Evolutionary conservation across 192 early-diverging fungal species (phyloP).

Genomic region (Gaertneriomyces semiglobifer): DNA sequence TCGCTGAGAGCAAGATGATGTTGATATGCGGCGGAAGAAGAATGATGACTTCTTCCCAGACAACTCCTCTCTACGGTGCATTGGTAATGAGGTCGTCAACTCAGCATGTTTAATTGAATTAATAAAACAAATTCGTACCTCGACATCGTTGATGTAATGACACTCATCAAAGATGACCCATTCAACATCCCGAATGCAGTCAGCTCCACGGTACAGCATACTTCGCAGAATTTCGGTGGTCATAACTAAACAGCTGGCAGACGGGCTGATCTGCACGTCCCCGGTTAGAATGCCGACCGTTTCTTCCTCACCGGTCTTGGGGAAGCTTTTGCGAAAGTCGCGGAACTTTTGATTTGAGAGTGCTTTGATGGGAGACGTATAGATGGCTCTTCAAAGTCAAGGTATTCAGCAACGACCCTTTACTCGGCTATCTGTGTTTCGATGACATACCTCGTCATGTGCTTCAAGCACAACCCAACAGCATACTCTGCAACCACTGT

Average conservation of each 20-base stretch:
- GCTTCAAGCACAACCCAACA: conserved; percentile 86
- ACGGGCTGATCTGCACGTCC: conserved; percentile 93
- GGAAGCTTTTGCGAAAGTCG: conserved; percentile 83
- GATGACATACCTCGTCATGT: conserved; percentile 73
- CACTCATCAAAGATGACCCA: conserved; percentile 99
- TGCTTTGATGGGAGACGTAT: conserved; percentile 99
- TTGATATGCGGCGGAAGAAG: conserved; percentile 95
- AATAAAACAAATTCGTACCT: conserved; percentile 35
- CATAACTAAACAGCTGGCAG: conserved; percentile 97
- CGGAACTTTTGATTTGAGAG: conserved; percentile 98
- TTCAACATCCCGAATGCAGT: conserved; percentile 95
- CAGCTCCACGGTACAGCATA: conserved; percentile 97
- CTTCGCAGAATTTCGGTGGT: conserved; percentile 96
- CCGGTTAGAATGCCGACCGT: conserved; percentile 96
- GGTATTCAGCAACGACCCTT: background rate
- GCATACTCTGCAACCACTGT: conserved; percentile 99
- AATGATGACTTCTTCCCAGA: conserved; percentile 99
- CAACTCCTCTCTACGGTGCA: conserved; percentile 74
- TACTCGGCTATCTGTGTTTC: background rate
- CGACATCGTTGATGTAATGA: conserved; percentile 95
- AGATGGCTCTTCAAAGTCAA: conserved; percentile 59
- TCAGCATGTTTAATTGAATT: background rate
- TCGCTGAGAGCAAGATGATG: conserved; percentile 93
- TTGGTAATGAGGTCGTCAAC: background rate
- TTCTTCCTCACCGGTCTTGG: conserved; percentile 35